Evolutionary conservation across 352 stramenopile species (phyloP).

Genomic region (Achlya hypogyna): DNA sequence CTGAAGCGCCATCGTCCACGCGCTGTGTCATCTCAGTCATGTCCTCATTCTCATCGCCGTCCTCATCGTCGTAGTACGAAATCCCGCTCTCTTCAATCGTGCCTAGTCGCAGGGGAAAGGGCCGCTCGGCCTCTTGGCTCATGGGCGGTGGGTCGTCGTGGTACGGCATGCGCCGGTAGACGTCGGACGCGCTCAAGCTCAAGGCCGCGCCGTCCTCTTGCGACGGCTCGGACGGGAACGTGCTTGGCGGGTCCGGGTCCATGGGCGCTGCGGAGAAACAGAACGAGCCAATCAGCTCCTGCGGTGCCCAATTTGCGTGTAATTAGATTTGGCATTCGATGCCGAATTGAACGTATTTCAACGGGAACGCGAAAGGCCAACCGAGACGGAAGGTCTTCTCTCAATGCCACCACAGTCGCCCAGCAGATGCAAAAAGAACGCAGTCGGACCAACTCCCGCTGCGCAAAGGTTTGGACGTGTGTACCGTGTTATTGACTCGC

Average conservation of each 20-base stretch:
- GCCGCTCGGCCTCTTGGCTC: neutral
- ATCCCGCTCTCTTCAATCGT: slow-evolving; percentile 2
- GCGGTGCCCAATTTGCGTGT: too few relatives aligned
- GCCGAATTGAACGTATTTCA: too few relatives aligned
- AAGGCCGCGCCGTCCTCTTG: neutral
- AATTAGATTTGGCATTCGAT: too few relatives aligned
- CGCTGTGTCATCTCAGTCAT: slow-evolving; percentile 25
- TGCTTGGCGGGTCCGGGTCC: neutral
- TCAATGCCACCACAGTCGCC: too few relatives aligned
- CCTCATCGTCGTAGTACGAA: neutral
- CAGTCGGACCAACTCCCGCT: too few relatives aligned
- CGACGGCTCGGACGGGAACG: neutral
- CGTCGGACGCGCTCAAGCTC: slow-evolving; percentile 13
- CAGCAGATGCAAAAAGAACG: too few relatives aligned
- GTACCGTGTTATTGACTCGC: too few relatives aligned
- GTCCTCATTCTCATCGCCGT: slow-evolving; percentile 21
- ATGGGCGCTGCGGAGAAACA: neutral
- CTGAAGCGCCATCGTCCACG: too few relatives aligned
- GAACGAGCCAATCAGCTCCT: neutral
- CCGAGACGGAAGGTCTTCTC: too few relatives aligned
- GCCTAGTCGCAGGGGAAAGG: neutral
- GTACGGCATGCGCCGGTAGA: slow-evolving; percentile 7
- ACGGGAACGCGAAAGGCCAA: too few relatives aligned
- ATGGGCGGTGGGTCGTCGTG: neutral
- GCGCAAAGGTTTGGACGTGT: too few relatives aligned